A percentile compares a stretch with the other conserved stretches of the same genome.
phyloP scores from a whole-genome alignment of 495 filamentous ascomycete genomes.

The Penicillium herquei region DNA sequence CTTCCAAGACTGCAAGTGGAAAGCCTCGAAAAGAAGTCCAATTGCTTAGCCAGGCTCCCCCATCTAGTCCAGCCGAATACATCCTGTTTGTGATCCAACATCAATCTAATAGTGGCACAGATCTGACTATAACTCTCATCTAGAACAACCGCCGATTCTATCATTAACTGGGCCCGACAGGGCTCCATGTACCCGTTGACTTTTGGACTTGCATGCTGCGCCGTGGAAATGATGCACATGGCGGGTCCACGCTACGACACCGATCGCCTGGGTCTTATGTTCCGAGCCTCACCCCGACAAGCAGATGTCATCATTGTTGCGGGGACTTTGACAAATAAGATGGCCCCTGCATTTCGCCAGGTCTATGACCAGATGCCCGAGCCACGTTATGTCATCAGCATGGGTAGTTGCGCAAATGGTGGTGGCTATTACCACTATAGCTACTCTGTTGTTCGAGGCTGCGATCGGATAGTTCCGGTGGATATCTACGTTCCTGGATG shows the following conservation, averaged over 20 bases:
- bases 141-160: conserved; percentile 59
- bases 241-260: conserved; percentile 96
- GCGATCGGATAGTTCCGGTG: conserved; percentile 91
- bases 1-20: too few species aligned
- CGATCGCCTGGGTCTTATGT: conserved; percentile 93
- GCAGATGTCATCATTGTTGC: conserved; percentile 98
- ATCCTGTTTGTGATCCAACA: too few species aligned
- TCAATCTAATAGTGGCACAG: too few species aligned
- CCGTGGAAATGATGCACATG: conserved; percentile 97
- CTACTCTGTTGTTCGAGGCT: conserved; percentile 87
- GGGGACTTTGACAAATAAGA: conserved; percentile 95
- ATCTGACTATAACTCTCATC: too few species aligned
- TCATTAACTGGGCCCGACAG: conserved; percentile 93
- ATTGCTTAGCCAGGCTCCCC: too few species aligned
- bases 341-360: conserved; percentile 91
- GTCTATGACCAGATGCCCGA: conserved; percentile 99
- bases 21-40: too few species aligned
- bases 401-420: conserved; percentile 94
- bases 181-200: conserved; percentile 98
- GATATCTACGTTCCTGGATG: conserved; percentile 91
- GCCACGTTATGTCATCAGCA: conserved; percentile 90
- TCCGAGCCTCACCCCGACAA: conserved; percentile 91
- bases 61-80: too few species aligned
- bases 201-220: conserved; percentile 95
- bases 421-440: conserved; percentile 98